A percentile compares a stretch with the other conserved stretches of the same genome.
phyloP scores from a whole-genome alignment of 345 rosid genomes.

The Cochlearia excelsa region DNA sequence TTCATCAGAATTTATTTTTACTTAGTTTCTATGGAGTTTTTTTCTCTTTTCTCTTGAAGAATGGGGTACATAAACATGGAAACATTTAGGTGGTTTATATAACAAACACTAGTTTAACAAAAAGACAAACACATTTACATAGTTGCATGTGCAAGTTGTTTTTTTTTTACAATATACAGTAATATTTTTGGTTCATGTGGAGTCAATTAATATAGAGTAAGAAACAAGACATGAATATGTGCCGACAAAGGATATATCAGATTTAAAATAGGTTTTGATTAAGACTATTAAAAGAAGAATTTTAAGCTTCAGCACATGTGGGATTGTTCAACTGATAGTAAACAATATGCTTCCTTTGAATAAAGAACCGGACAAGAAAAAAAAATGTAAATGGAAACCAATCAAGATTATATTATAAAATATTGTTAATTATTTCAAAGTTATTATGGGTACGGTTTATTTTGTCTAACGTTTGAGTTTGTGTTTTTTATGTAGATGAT shows the following conservation, averaged over 20 bases:
- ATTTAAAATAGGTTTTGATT: slow-evolving; percentile 1
- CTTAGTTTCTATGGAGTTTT: too few species aligned
- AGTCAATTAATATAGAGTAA: slow-evolving; percentile 7
- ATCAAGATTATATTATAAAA: not conserved
- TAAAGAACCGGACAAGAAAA: slow-evolving; percentile 17
- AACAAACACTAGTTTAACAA: slow-evolving; percentile 16
- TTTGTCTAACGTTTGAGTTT: slow-evolving; percentile 15
- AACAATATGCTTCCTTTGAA: slow-evolving; percentile 29
- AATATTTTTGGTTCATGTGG: slow-evolving; percentile 11
- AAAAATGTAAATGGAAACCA: not conserved
- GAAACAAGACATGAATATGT: slow-evolving; percentile 7
- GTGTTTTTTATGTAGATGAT: too few species aligned
- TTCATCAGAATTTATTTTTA: slow-evolving; percentile 37
- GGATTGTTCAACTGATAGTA: slow-evolving; percentile 25
- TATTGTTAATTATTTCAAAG: not conserved
- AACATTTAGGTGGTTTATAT: slow-evolving; percentile 27
- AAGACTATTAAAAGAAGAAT: slow-evolving; percentile 13
- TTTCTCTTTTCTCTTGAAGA: not conserved
- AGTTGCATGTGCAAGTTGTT: slow-evolving; percentile 38
- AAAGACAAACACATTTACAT: slow-evolving; percentile 33
- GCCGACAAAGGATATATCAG: slow-evolving; percentile 35
- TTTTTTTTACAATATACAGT: slow-evolving; percentile 8
- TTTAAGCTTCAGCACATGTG: slow-evolving; percentile 31
- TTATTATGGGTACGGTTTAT: slow-evolving; percentile 16
- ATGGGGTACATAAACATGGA: slow-evolving; percentile 16